These are phyloP conservation scores for Pythium aphanidermatum DNA, from an alignment of 352 stramenopile genomes.

Conservation along the genomic window DNA sequence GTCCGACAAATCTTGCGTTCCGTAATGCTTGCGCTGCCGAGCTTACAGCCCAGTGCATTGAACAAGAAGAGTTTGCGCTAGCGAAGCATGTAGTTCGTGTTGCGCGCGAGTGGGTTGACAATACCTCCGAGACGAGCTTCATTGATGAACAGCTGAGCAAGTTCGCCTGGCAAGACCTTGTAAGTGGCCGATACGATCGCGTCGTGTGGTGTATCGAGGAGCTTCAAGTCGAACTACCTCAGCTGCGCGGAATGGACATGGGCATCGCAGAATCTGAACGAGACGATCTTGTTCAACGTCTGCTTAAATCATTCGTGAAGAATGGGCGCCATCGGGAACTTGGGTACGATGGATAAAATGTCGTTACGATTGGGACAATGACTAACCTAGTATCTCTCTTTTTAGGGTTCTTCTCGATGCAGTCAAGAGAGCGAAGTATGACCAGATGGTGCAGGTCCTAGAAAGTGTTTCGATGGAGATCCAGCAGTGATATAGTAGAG, in stretches of 20 bases:
- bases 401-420: neutral
- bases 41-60: constrained; percentile 60
- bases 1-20: constrained; percentile 15
- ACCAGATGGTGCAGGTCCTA: no score
- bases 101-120: constrained; percentile 68
- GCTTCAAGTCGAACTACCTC: constrained; percentile 55
- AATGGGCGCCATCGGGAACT: neutral
- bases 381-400: no score
- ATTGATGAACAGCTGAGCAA: constrained; percentile 63
- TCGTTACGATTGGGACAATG: neutral
- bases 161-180: constrained; percentile 47
- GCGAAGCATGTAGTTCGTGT: constrained; percentile 77
- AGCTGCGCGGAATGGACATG: constrained; percentile 3
- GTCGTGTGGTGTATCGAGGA: constrained; percentile 58
- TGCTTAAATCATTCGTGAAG: constrained; percentile 13
- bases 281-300: constrained; percentile 3
- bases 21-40: constrained; percentile 56
- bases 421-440: neutral
- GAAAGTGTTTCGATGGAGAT: no score
- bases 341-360: neutral
- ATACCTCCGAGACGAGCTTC: constrained; percentile 16
- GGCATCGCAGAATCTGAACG: constrained; percentile 6
- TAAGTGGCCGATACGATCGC: constrained; percentile 55
- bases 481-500: no score
- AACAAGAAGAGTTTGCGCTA: constrained; percentile 69